These are phyloP conservation scores for Penicillium freii DNA, from an alignment of 2,329 filamentous ascomycete species.

Conservation along the genomic window DNA sequence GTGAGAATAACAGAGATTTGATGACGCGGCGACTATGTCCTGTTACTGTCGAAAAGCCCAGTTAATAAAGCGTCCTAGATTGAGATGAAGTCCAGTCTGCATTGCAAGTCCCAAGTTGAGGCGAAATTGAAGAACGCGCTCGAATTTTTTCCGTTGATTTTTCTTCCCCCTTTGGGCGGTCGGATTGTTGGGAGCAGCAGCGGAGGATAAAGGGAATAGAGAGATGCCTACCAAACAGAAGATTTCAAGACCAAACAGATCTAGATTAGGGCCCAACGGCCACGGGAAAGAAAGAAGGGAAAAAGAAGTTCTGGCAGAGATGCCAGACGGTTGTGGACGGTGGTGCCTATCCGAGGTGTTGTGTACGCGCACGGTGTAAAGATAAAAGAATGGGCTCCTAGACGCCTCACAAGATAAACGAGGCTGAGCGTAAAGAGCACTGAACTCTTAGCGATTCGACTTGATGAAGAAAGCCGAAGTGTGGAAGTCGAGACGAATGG, in stretches of 20 bases:
- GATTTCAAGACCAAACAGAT: constrained; percentile 27
- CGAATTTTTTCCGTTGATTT: constrained; percentile 3
- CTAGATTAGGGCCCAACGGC: constrained; percentile 30
- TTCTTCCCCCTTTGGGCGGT: constrained; percentile 5
- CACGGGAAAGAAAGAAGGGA: constrained; percentile 10
- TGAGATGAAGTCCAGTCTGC: constrained; percentile 12
- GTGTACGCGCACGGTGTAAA: constrained; percentile 17
- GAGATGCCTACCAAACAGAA: constrained; percentile 29
- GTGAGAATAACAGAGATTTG: constrained; percentile 23
- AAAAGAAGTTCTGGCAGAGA: constrained; percentile 26
- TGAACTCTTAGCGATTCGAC: constrained; percentile 10
- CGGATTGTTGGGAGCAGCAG: neutral
- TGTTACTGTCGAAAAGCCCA: constrained; percentile 18
- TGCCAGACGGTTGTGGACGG: constrained; percentile 24
- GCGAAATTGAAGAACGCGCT: constrained; percentile 6
- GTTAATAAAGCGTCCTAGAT: constrained; percentile 19
- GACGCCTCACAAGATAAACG: constrained; percentile 11
- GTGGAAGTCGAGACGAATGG: neutral
- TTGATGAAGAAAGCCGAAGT: constrained; percentile 7
- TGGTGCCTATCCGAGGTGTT: constrained; percentile 19
- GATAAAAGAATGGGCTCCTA: constrained; percentile 21
- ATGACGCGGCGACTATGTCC: constrained; percentile 37
- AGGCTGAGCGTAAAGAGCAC: constrained; percentile 8
- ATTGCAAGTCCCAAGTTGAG: constrained; percentile 8
- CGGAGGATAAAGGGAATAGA: neutral